Conservation (phyloP, 768 basidiomycete genomes). For the Panaeolus papilionaceus region DNA sequence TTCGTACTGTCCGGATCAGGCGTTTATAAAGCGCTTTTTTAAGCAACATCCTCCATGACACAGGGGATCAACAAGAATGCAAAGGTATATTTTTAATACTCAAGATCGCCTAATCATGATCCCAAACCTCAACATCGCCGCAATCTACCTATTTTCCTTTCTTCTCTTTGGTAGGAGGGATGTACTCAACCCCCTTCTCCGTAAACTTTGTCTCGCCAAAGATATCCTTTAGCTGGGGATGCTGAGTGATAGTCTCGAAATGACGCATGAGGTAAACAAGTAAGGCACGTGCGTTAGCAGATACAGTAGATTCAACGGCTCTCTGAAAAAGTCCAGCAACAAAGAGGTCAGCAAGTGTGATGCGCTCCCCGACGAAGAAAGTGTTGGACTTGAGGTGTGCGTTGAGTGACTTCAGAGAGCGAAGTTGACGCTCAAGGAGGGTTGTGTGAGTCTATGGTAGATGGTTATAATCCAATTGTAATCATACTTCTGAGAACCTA, state of each 20-base stretch:
- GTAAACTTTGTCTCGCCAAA: constrained; percentile 64
- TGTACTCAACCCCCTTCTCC: constrained; percentile 75
- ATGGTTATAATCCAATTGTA: constrained; percentile 17
- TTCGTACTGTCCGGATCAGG: not conserved
- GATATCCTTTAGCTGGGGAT: constrained; percentile 73
- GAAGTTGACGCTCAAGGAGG: constrained; percentile 57
- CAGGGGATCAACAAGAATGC: constrained; percentile 54
- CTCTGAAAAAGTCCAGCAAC: constrained; percentile 65
- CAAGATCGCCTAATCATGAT: constrained; percentile 30
- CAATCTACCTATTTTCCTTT: constrained; percentile 38
- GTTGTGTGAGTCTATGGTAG: constrained; percentile 58
- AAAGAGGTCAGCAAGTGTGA: constrained; percentile 89
- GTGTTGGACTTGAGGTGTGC: constrained; percentile 77
- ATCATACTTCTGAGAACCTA: not conserved
- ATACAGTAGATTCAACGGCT: constrained; percentile 62
- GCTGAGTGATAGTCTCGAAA: constrained; percentile 87
- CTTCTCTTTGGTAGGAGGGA: constrained; percentile 79
- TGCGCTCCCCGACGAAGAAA: constrained; percentile 92
- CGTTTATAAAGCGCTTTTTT: not conserved
- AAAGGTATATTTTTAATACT: no score
- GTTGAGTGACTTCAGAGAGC: constrained; percentile 72
- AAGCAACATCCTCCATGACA: constrained; percentile 62
- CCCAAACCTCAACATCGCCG: not conserved
- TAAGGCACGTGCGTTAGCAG: constrained; percentile 67
- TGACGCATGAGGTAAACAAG: constrained; percentile 82